These are phyloP conservation scores for Trichoderma endophyticum DNA, from an alignment of 2,329 filamentous ascomycete genomes.

Conservation along the genomic window DNA sequence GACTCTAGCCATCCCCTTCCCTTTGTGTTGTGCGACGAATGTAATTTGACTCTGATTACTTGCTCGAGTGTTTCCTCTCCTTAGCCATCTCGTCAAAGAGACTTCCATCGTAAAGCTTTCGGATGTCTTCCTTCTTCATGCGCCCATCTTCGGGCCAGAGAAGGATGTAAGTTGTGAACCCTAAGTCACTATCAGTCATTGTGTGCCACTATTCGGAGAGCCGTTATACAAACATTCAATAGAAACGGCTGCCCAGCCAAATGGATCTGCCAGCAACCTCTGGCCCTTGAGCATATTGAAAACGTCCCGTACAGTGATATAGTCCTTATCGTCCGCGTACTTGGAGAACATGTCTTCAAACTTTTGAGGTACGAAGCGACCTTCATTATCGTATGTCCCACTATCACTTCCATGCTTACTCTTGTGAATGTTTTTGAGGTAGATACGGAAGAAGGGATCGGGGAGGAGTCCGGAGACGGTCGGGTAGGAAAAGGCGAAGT, in stretches of 20 bases:
- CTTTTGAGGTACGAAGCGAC: conserved; percentile 46
- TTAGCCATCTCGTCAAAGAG: conserved; percentile 20
- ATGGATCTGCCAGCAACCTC: conserved; percentile 40
- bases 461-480: conserved; percentile 38
- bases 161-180: conserved; percentile 44
- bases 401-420: conserved; percentile 47
- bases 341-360: conserved; percentile 52
- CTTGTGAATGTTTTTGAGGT: conserved; percentile 39
- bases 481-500: conserved; percentile 44
- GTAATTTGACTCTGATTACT: background rate
- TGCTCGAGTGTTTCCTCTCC: background rate
- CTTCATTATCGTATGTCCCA: conserved; percentile 46
- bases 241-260: conserved; percentile 32
- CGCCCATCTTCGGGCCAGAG: conserved; percentile 52
- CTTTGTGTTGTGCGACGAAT: background rate
- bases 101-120: conserved; percentile 26
- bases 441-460: conserved; percentile 38
- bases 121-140: conserved; percentile 53
- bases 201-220: no score
- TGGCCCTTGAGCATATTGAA: conserved; percentile 38
- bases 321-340: conserved; percentile 40
- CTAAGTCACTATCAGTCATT: conserved; percentile 6
- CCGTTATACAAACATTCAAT: conserved; percentile 26
- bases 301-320: conserved; percentile 37
- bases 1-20: background rate